phyloP scores from a whole-genome alignment of 2,329 filamentous ascomycete species.

The Botrytis tulipae region DNA sequence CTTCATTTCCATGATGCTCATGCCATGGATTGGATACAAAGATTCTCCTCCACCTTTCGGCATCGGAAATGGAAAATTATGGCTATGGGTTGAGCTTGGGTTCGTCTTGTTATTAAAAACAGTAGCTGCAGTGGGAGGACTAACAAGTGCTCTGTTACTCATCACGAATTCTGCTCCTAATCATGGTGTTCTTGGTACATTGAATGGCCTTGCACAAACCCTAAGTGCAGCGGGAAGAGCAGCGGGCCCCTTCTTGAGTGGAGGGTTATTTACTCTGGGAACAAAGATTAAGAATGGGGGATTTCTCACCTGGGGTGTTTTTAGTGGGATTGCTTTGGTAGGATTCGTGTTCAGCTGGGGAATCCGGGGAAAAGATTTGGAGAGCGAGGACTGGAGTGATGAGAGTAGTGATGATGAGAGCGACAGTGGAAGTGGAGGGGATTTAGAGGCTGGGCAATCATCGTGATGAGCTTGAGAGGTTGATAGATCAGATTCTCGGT shows the following conservation, averaged over 20 bases:
- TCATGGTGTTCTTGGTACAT: constrained; percentile 77
- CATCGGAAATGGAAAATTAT: constrained; percentile 59
- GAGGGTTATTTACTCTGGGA: constrained; percentile 79
- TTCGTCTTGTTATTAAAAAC: constrained; percentile 82
- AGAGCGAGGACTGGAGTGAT: constrained; percentile 47
- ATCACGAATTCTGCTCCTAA: constrained; percentile 93
- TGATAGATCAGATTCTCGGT: not conserved
- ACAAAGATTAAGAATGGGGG: constrained; percentile 76
- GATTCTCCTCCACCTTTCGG: constrained; percentile 56
- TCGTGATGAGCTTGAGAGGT: not conserved
- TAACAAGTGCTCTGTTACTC: constrained; percentile 89
- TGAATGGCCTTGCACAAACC: constrained; percentile 93
- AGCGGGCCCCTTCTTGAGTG: constrained; percentile 83
- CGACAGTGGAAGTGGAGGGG: not conserved
- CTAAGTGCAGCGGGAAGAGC: constrained; percentile 88
- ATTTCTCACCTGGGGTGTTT: constrained; percentile 80
- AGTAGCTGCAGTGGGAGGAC: constrained; percentile 82
- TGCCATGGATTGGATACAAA: constrained; percentile 86
- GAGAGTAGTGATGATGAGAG: constrained; percentile 33
- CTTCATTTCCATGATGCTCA: constrained; percentile 76
- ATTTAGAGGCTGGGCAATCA: not conserved
- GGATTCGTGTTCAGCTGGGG: constrained; percentile 79
- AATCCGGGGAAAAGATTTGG: constrained; percentile 63
- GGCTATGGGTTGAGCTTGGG: constrained; percentile 81
- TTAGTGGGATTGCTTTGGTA: constrained; percentile 76